Evolutionary conservation across 768 basidiomycete genomes (phyloP).

Genomic region (Pleurotus pulmonarius): DNA sequence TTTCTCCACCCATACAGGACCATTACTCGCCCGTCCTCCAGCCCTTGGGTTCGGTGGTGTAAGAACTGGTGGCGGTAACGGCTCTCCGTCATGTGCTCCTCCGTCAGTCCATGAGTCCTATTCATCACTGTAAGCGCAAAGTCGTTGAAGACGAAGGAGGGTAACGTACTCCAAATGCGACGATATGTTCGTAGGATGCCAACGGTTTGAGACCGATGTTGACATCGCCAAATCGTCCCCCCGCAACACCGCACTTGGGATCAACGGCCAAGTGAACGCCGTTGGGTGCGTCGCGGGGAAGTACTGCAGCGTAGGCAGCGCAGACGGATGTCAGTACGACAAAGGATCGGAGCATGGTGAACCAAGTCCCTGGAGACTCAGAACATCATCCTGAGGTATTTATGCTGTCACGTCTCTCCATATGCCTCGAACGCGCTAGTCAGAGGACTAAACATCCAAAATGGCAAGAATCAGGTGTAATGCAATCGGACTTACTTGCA

Average conservation of each 20-base stretch:
- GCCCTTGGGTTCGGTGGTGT: conserved; percentile 40
- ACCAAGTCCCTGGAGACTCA: conserved; percentile 3
- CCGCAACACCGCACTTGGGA: conserved; percentile 40
- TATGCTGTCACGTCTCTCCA: background rate
- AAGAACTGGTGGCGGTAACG: conserved; percentile 36
- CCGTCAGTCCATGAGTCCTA: conserved; percentile 27
- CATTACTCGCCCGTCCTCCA: conserved; percentile 49
- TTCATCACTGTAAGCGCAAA: conserved; percentile 25
- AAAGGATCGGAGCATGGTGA: conserved; percentile 14
- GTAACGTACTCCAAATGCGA: conserved; percentile 44
- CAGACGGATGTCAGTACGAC: conserved; percentile 17
- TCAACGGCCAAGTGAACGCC: conserved; percentile 36
- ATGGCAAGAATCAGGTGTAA: conserved; percentile 6
- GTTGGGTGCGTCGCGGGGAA: conserved; percentile 12
- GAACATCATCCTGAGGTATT: conserved; percentile 3
- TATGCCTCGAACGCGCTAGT: conserved; percentile 1
- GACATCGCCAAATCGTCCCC: conserved; percentile 35
- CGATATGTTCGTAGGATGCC: conserved; percentile 37
- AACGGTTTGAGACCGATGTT: conserved; percentile 39
- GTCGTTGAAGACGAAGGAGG: background rate
- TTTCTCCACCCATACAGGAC: conserved; percentile 46
- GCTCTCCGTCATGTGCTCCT: conserved; percentile 42
- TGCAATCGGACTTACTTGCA: conserved; percentile 3
- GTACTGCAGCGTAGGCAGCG: conserved; percentile 16
- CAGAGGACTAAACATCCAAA: background rate